Percentiles rank a stretch among this genome's conserved stretches.
Evolutionary conservation across 768 basidiomycete genomes (phyloP).

Genomic region (Tricholoma terreum): DNA sequence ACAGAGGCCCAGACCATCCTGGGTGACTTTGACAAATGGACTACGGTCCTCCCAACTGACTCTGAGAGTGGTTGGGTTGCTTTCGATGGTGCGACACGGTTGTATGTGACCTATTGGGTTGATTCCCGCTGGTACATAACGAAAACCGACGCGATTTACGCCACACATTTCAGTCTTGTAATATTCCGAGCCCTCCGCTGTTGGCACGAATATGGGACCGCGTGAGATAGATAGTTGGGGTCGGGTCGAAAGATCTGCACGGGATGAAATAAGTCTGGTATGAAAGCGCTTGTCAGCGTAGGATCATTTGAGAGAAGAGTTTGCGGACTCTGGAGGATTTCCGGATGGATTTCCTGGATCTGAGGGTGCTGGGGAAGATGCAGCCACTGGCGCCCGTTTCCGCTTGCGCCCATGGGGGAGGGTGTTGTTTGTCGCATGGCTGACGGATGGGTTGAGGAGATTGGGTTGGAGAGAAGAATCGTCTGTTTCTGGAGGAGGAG

Average conservation of each 20-base stretch:
- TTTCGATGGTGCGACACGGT: constrained; percentile 80
- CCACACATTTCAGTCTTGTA: constrained; percentile 69
- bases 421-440: constrained; percentile 4
- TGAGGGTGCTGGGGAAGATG: constrained; percentile 59
- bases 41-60: constrained; percentile 93
- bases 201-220: constrained; percentile 64
- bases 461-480: constrained; percentile 7
- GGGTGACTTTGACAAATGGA: constrained; percentile 72
- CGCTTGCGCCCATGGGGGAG: constrained; percentile 46
- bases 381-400: constrained; percentile 48
- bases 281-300: background rate
- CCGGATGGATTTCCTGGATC: constrained; percentile 40
- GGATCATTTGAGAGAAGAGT: constrained; percentile 2
- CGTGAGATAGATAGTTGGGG: constrained; percentile 74
- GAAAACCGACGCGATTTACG: constrained; percentile 73
- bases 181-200: constrained; percentile 53
- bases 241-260: constrained; percentile 66
- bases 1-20: constrained; percentile 70
- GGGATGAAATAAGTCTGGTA: constrained; percentile 53
- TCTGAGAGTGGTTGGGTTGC: constrained; percentile 62
- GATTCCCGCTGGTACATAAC: constrained; percentile 79
- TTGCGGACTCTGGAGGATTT: constrained; percentile 36
- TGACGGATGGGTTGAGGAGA: constrained; percentile 3
- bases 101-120: constrained; percentile 52
- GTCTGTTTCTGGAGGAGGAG: constrained; percentile 27